Percentiles rank a stretch among this genome's conserved stretches.
These are phyloP conservation scores for Fraxinus floribunda DNA, from an alignment of 305 asterid species.

Conservation along the genomic window DNA sequence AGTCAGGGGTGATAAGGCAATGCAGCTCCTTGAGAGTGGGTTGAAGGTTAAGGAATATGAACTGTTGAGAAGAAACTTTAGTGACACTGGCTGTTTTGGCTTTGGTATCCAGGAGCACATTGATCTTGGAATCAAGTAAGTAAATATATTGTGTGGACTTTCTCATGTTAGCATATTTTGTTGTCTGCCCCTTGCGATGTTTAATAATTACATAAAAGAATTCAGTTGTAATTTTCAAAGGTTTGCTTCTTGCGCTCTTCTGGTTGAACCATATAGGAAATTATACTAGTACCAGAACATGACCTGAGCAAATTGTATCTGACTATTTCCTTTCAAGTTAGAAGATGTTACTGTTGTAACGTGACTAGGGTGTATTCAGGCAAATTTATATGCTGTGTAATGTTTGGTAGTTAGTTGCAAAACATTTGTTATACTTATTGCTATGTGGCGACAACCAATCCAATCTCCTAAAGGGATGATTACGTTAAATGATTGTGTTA, in stretches of 20 bases:
- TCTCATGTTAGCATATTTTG: not conserved
- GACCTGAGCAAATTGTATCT: not conserved
- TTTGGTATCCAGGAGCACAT: slow-evolving; percentile 95
- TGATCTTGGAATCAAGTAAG: slow-evolving; percentile 95
- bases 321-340: not conserved
- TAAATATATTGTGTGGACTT: not conserved
- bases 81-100: slow-evolving; percentile 92
- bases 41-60: slow-evolving; percentile 90
- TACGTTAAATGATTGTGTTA: not conserved
- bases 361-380: not conserved
- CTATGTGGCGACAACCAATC: not conserved
- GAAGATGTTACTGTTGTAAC: not conserved
- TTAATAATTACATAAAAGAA: not conserved
- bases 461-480: not conserved
- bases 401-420: not conserved
- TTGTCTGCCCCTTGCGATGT: not conserved
- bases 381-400: not conserved
- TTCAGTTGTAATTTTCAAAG: not conserved
- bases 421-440: not conserved
- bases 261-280: not conserved
- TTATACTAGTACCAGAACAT: not conserved
- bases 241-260: not conserved
- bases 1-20: slow-evolving; percentile 86
- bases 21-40: slow-evolving; percentile 93
- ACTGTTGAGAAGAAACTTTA: slow-evolving; percentile 71